phyloP scores from a whole-genome alignment of 2,329 filamentous ascomycete species.

The Colletotrichum sidae region DNA sequence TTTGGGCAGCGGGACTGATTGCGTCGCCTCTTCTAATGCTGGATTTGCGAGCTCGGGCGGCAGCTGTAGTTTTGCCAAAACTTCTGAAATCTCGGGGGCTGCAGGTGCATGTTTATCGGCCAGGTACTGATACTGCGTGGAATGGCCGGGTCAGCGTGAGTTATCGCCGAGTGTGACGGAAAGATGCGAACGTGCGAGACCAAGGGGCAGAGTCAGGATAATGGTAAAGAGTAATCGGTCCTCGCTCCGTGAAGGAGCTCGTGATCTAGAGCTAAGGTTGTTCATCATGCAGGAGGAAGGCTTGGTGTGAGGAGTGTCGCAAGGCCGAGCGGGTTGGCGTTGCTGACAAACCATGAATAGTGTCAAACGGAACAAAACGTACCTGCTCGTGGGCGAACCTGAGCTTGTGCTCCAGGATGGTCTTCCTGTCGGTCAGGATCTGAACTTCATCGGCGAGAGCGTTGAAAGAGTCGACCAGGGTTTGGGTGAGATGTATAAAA shows the following conservation, averaged over 20 bases:
- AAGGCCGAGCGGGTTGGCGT: slow-evolving; percentile 7
- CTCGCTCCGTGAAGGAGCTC: slow-evolving; percentile 70
- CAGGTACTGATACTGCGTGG: slow-evolving; percentile 68
- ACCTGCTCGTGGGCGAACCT: slow-evolving; percentile 76
- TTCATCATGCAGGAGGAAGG: slow-evolving; percentile 53
- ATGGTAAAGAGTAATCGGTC: slow-evolving; percentile 68
- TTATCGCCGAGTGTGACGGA: slow-evolving; percentile 11
- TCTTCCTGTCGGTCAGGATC: slow-evolving; percentile 71
- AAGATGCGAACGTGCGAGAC: slow-evolving; percentile 22
- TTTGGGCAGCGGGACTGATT: slow-evolving; percentile 65
- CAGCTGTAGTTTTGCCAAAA: slow-evolving; percentile 74
- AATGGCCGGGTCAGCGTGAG: slow-evolving; percentile 38
- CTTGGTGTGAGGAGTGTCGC: slow-evolving; percentile 26
- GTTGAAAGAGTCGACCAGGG: slow-evolving; percentile 73
- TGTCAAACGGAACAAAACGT: slow-evolving; percentile 45
- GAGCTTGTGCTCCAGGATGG: slow-evolving; percentile 74
- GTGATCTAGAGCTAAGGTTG: slow-evolving; percentile 86
- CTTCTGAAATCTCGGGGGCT: slow-evolving; percentile 74
- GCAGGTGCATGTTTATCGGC: slow-evolving; percentile 76
- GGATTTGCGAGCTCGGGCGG: slow-evolving; percentile 63
- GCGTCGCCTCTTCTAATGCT: slow-evolving; percentile 59
- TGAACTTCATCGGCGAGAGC: slow-evolving; percentile 74
- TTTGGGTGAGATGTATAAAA: slow-evolving; percentile 61
- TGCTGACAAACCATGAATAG: slow-evolving; percentile 36
- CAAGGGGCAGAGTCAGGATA: slow-evolving; percentile 51